phyloP scores from a whole-genome alignment of 1,284 basidiomycete species.

The Pulchroboletus neoregius region DNA sequence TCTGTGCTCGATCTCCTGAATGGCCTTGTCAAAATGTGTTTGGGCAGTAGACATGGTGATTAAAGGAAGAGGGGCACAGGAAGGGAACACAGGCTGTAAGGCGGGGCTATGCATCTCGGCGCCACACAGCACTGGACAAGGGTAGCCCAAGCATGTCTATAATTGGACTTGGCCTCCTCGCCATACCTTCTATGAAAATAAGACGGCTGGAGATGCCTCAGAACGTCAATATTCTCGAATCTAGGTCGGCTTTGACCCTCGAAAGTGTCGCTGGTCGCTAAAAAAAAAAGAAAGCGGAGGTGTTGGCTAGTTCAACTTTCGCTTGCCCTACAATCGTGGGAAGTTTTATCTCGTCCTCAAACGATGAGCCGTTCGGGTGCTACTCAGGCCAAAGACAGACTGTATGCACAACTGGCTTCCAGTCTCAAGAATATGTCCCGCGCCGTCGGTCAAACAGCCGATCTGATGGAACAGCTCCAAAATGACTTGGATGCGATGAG shows the following conservation, averaged over 20 bases:
- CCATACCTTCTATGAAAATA: background rate
- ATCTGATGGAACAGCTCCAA: slow-evolving; percentile 67
- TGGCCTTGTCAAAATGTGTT: slow-evolving; percentile 65
- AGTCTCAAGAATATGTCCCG: slow-evolving; percentile 59
- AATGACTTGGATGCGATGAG: slow-evolving; percentile 69
- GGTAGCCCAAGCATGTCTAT: slow-evolving; percentile 5
- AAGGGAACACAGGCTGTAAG: slow-evolving; percentile 1
- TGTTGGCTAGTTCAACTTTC: background rate
- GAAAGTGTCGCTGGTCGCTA: background rate
- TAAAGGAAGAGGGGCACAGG: slow-evolving; percentile 9
- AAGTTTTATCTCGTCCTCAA: slow-evolving; percentile 1
- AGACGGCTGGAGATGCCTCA: background rate
- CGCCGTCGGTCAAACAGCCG: slow-evolving; percentile 60
- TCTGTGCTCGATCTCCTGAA: slow-evolving; percentile 68
- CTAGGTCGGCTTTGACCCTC: background rate
- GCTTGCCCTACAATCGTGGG: slow-evolving; percentile 12
- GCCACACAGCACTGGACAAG: slow-evolving; percentile 13
- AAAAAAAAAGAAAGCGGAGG: background rate
- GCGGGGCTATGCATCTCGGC: slow-evolving; percentile 1
- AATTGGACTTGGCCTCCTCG: slow-evolving; percentile 17
- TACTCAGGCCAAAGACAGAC: slow-evolving; percentile 67
- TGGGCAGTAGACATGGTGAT: slow-evolving; percentile 38
- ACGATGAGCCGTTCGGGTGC: slow-evolving; percentile 42
- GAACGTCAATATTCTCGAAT: background rate
- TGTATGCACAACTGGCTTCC: slow-evolving; percentile 63